A percentile compares a stretch with the other conserved stretches of the same genome.
phyloP scores from a whole-genome alignment of 352 stramenopile species.

The Phytophthora boehmeriae region DNA sequence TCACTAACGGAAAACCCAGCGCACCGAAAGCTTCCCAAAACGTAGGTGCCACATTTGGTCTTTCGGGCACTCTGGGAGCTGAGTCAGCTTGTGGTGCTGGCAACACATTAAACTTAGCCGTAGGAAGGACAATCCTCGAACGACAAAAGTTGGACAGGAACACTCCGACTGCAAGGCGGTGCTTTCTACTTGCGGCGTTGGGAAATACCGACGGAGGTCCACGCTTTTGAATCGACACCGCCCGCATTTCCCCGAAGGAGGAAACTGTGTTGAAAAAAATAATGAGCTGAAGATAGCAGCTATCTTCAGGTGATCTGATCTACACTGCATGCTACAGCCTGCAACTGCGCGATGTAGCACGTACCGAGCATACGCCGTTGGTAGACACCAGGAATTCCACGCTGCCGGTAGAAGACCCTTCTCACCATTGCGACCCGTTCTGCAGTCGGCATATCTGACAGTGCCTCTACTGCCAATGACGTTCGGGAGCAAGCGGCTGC shows the following conservation, averaged over 20 bases:
- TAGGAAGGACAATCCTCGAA: background rate
- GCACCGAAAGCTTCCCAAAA: background rate
- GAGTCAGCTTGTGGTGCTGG: background rate
- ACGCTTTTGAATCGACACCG: conserved; percentile 1
- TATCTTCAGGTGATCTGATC: conserved; percentile 7
- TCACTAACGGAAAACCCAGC: background rate
- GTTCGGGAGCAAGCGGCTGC: conserved; percentile 2
- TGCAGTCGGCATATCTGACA: conserved; percentile 4
- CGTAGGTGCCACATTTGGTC: background rate
- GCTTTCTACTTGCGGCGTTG: background rate
- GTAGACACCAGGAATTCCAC: conserved; percentile 8
- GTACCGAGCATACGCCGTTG: conserved; percentile 12
- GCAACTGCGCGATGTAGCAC: conserved; percentile 30
- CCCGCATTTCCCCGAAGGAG: background rate
- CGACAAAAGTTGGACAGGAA: conserved; percentile 2
- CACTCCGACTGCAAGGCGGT: too few species aligned
- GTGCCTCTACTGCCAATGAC: conserved; percentile 6
- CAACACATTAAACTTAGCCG: background rate
- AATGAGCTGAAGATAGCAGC: background rate
- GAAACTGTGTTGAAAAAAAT: background rate
- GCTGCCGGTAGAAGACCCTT: conserved; percentile 13
- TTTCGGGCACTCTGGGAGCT: background rate
- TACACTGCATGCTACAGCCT: conserved; percentile 22
- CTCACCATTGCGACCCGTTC: conserved; percentile 6
- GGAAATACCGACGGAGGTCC: background rate